These are phyloP conservation scores for Paraphoma chrysanthemicola DNA, from an alignment of 2,329 filamentous ascomycete genomes.

Conservation along the genomic window DNA sequence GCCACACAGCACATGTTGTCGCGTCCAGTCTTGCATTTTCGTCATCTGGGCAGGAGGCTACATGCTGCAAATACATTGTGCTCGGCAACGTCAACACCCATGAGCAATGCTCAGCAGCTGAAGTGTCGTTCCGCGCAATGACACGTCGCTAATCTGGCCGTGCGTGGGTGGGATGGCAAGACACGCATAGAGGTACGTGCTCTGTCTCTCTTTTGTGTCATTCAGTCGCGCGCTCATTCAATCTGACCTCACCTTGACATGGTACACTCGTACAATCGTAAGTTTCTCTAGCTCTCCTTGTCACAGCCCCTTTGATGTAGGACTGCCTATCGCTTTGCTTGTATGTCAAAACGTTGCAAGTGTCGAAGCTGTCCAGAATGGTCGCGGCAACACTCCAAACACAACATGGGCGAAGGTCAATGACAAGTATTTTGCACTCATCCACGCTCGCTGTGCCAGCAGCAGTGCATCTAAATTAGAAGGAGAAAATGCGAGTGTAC, in stretches of 20 bases:
- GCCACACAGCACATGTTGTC: background rate
- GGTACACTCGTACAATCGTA: too few species aligned
- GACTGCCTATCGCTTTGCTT: too few species aligned
- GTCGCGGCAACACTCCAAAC: too few species aligned
- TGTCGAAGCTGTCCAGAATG: too few species aligned
- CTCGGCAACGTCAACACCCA: constrained; percentile 4
- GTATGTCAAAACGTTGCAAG: too few species aligned
- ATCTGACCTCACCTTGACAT: background rate
- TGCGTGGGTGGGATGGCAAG: constrained; percentile 14
- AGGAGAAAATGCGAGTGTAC: too few species aligned
- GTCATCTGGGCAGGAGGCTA: background rate
- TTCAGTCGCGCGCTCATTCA: constrained; percentile 15
- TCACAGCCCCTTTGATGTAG: too few species aligned
- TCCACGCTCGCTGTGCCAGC: too few species aligned
- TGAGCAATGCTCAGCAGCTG: constrained; percentile 8
- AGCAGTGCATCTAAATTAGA: too few species aligned
- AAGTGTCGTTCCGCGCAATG: background rate
- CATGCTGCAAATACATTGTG: background rate
- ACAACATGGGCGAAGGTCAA: too few species aligned
- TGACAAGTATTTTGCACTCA: too few species aligned
- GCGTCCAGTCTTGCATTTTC: background rate
- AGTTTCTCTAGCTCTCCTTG: too few species aligned
- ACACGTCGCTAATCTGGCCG: background rate
- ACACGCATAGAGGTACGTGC: constrained; percentile 36
- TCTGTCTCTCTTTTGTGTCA: constrained; percentile 25